Percentiles rank a stretch among this genome's conserved stretches.
Evolutionary conservation across 768 basidiomycete species (phyloP).

Genomic region (Amyloporia xantha): DNA sequence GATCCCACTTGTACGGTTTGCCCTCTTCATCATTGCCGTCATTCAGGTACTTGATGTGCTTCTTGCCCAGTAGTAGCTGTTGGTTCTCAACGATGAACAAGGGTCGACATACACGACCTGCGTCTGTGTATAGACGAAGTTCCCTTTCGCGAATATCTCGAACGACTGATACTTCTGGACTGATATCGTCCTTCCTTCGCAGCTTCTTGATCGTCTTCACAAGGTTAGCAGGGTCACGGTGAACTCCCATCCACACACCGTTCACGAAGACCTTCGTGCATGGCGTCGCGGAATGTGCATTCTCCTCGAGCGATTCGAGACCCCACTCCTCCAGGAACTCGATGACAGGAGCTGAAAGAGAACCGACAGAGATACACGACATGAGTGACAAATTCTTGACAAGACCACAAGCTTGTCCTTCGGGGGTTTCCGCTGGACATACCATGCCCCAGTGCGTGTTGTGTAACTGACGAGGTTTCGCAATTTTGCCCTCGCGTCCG

Average conservation of each 20-base stretch:
- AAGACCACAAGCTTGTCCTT: conserved; percentile 98
- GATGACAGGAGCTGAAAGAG: conserved; percentile 90
- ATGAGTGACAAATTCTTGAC: conserved; percentile 98
- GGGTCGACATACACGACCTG: conserved; percentile 94
- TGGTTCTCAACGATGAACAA: conserved; percentile 95
- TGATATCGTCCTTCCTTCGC: conserved; percentile 90
- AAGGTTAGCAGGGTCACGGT: conserved; percentile 88
- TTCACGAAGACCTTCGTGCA: conserved; percentile 98
- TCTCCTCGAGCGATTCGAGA: conserved; percentile 90
- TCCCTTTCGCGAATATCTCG: conserved; percentile 97
- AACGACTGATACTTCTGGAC: conserved; percentile 93
- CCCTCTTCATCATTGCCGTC: conserved; percentile 52
- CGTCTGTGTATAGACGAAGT: conserved; percentile 90
- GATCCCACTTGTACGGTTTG: conserved; percentile 79
- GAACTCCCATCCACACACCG: conserved; percentile 99
- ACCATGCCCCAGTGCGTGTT: conserved; percentile 99
- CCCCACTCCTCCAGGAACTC: conserved; percentile 99
- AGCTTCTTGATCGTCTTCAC: conserved; percentile 91
- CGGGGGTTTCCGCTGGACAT: conserved; percentile 98
- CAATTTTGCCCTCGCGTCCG: conserved; percentile 97
- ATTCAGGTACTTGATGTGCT: conserved; percentile 70
- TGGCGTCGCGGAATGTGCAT: conserved; percentile 74
- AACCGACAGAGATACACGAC: conserved; percentile 97
- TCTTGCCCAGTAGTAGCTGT: conserved; percentile 75
- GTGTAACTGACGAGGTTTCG: conserved; percentile 97